These are phyloP conservation scores for Rhododendron ovatum DNA, from an alignment of 148 eudicot species.

Conservation along the genomic window DNA sequence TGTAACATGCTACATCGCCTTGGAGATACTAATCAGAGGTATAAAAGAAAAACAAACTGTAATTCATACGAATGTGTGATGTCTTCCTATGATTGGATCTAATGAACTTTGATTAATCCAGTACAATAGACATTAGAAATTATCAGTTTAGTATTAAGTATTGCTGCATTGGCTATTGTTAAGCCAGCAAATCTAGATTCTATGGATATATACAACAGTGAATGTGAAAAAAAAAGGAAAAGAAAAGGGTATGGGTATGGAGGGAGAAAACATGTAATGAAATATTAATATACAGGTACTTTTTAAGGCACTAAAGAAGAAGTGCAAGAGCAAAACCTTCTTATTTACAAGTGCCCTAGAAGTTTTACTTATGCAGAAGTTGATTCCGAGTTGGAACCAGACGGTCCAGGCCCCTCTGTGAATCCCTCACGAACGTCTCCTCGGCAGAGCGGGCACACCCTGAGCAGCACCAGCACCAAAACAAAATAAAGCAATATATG, in stretches of 20 bases:
- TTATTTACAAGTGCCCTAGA: slow-evolving; percentile 6
- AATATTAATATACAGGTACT: background rate
- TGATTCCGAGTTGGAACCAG: slow-evolving; percentile 28
- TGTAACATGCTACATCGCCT: background rate
- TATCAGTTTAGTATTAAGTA: background rate
- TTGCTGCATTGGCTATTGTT: background rate
- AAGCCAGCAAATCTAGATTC: background rate
- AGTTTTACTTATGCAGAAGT: slow-evolving; percentile 3
- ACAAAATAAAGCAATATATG: background rate
- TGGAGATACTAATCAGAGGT: background rate
- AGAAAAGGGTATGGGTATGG: background rate
- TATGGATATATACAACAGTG: background rate
- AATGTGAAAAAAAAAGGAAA: background rate
- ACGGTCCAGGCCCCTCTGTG: slow-evolving; percentile 10
- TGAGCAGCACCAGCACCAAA: slow-evolving; percentile 15
- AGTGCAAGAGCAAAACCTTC: slow-evolving; percentile 1
- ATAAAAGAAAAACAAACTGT: background rate
- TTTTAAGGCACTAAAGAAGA: background rate
- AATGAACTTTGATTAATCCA: background rate
- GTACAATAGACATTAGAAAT: background rate
- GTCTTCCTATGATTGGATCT: background rate
- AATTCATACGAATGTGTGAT: background rate
- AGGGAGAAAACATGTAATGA: background rate
- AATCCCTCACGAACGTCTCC: slow-evolving; percentile 57
- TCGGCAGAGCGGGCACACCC: slow-evolving; percentile 86